Evolutionary conservation across 2,329 filamentous ascomycete genomes (phyloP).

Genomic region (Claviceps fusiformis): DNA sequence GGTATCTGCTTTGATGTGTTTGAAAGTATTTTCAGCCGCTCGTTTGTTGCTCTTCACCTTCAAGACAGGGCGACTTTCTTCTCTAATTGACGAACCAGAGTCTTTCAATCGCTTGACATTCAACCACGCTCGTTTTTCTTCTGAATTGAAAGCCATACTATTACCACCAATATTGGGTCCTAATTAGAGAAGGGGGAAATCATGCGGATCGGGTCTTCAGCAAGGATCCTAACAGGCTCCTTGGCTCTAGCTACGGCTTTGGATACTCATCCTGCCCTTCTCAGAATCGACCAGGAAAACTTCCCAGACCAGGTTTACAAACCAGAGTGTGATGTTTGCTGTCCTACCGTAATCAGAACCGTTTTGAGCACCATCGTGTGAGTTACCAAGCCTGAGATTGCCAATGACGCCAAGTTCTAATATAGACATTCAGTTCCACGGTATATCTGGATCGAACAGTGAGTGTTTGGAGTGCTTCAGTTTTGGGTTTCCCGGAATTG

Average conservation of each 20-base stretch:
- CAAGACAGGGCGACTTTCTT: neutral
- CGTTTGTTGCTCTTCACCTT: neutral
- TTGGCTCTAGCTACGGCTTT: neutral
- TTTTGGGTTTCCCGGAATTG: neutral
- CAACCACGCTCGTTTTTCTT: neutral
- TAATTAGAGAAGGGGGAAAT: neutral
- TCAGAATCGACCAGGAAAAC: neutral
- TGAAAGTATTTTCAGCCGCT: neutral
- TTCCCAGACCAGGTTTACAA: conserved; percentile 2
- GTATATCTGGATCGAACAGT: conserved; percentile 5
- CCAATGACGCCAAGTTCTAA: neutral
- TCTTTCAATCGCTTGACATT: neutral
- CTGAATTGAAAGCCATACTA: neutral
- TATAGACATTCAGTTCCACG: conserved; percentile 1
- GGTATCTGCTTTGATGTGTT: neutral
- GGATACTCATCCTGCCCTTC: neutral
- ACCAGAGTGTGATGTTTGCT: neutral
- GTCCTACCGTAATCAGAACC: conserved; percentile 2
- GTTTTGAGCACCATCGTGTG: conserved; percentile 3
- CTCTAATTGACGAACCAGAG: neutral
- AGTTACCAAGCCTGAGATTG: neutral
- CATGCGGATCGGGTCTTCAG: conserved; percentile 1
- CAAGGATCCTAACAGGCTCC: neutral
- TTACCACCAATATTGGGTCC: neutral
- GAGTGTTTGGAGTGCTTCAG: neutral